These are phyloP conservation scores for Podaxis rugospora DNA, from an alignment of 768 basidiomycete genomes.

Conservation along the genomic window DNA sequence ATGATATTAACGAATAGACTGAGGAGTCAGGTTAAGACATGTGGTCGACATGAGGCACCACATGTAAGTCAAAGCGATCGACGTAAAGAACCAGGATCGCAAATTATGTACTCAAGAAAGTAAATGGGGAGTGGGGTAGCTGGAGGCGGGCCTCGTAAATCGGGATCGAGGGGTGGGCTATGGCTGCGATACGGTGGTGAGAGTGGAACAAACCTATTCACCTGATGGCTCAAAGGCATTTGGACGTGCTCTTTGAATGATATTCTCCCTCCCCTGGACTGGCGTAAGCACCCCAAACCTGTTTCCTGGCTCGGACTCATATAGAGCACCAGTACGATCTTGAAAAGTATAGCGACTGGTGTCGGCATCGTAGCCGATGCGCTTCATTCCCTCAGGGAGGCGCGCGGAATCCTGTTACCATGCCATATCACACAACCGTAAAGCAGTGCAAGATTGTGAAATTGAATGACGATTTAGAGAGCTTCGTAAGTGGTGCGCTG, in stretches of 20 bases:
- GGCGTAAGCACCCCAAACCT: constrained; percentile 40
- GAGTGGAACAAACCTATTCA: background rate
- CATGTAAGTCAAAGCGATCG: background rate
- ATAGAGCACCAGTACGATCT: constrained; percentile 39
- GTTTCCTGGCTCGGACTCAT: constrained; percentile 39
- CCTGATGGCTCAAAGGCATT: background rate
- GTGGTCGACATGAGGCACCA: background rate
- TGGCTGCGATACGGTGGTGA: background rate
- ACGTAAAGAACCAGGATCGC: background rate
- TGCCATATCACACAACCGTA: background rate
- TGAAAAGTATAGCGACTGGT: constrained; percentile 45
- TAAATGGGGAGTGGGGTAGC: background rate
- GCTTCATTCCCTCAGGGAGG: constrained; percentile 42
- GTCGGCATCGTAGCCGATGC: constrained; percentile 53
- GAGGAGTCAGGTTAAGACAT: background rate
- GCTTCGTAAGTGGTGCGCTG: background rate
- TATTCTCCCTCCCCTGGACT: constrained; percentile 15
- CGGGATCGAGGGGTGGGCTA: background rate
- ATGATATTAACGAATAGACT: background rate
- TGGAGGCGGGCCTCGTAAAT: background rate
- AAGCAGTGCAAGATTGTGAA: background rate
- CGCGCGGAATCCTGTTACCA: constrained; percentile 41
- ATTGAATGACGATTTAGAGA: background rate
- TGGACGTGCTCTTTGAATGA: constrained; percentile 4
- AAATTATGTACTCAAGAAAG: background rate